These are phyloP conservation scores for Colletotrichum orbiculare DNA, from an alignment of 2,329 filamentous ascomycete genomes.

Conservation along the genomic window DNA sequence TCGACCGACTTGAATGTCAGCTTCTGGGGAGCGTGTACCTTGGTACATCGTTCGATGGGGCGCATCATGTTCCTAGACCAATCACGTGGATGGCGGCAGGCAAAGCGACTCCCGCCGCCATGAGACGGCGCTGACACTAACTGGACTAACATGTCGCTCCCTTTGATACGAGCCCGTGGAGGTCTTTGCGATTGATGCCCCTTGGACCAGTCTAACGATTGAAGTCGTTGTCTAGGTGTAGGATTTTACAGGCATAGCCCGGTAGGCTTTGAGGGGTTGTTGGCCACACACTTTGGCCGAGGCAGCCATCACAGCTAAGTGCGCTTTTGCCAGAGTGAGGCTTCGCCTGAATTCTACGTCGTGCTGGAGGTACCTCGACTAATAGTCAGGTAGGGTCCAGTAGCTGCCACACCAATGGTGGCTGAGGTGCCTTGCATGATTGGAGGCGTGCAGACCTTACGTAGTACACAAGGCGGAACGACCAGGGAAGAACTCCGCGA, in stretches of 20 bases:
- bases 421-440: too few relatives aligned
- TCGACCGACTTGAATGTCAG: constrained; percentile 22
- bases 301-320: background rate
- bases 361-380: background rate
- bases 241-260: constrained; percentile 9
- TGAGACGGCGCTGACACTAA: constrained; percentile 3
- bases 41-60: constrained; percentile 6
- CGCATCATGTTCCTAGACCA: constrained; percentile 13
- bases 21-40: constrained; percentile 17
- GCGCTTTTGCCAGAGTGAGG: background rate
- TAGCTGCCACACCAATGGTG: background rate
- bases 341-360: constrained; percentile 4
- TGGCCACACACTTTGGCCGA: background rate
- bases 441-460: too few relatives aligned
- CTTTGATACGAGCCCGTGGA: background rate
- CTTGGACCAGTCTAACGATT: background rate
- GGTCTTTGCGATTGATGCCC: background rate
- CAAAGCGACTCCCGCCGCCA: background rate
- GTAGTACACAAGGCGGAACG: too few relatives aligned
- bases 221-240: background rate
- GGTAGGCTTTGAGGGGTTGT: background rate
- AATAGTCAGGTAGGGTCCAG: too few relatives aligned
- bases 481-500: background rate
- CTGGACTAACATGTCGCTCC: constrained; percentile 6
- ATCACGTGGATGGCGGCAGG: constrained; percentile 11